These are phyloP conservation scores for Colletotrichum caudatum DNA, from an alignment of 2,329 filamentous ascomycete species.

Conservation along the genomic window DNA sequence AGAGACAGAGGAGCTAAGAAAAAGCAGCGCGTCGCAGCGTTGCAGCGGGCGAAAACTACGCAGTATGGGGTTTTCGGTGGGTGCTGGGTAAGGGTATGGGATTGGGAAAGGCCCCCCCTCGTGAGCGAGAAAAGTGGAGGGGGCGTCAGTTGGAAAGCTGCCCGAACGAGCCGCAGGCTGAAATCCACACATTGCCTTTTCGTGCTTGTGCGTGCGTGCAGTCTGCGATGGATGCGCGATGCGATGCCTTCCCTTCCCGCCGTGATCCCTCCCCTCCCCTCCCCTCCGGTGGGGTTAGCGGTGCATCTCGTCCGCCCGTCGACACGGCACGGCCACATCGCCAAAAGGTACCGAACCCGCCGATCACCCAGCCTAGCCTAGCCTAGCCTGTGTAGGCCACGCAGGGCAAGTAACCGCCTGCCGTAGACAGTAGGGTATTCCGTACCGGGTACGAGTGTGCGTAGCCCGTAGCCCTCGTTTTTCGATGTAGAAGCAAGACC, in stretches of 20 bases:
- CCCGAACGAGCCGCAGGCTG: slow-evolving; percentile 63
- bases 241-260: slow-evolving; percentile 19
- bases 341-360: slow-evolving; percentile 2
- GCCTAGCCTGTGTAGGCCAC: no score
- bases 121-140: neutral
- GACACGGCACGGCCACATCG: neutral
- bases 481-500: neutral
- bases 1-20: slow-evolving; percentile 20
- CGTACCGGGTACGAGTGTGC: neutral
- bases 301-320: slow-evolving; percentile 16
- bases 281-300: slow-evolving; percentile 23
- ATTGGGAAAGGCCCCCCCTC: no score
- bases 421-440: no score
- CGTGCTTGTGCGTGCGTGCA: neutral
- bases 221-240: neutral
- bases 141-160: slow-evolving; percentile 51
- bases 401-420: no score
- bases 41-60: slow-evolving; percentile 16
- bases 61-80: neutral
- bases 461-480: neutral
- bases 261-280: neutral
- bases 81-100: slow-evolving; percentile 34
- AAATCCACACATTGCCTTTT: slow-evolving; percentile 46
- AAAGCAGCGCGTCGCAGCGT: slow-evolving; percentile 32
- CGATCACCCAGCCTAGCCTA: neutral